phyloP scores from a whole-genome alignment of 176 grass and related monocot species.

The Calamus simplicifolius region DNA sequence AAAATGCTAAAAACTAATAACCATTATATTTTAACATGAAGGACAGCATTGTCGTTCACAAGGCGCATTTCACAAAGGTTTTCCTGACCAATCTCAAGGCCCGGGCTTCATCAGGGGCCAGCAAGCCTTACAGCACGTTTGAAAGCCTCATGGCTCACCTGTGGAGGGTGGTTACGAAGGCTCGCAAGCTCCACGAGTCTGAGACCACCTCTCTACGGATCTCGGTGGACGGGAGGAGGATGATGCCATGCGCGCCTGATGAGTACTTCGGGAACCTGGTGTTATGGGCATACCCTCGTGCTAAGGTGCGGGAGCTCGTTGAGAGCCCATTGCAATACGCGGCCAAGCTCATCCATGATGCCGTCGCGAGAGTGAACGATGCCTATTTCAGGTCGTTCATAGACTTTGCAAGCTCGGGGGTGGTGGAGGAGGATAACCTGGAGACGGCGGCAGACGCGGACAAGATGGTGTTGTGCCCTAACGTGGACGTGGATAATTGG shows the following conservation, averaged over 20 bases:
- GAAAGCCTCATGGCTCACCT: conserved; percentile 28
- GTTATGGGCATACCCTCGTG: conserved; percentile 17
- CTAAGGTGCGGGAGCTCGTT: conserved; percentile 14
- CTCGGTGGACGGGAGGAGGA: conserved; percentile 22
- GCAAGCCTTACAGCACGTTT: conserved; percentile 21
- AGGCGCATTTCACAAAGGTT: conserved; percentile 8
- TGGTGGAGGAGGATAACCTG: conserved; percentile 21
- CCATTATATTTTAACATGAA: too few relatives aligned
- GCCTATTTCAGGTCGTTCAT: conserved; percentile 34
- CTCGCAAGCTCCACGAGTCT: conserved; percentile 8
- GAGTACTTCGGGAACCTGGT: conserved; percentile 39
- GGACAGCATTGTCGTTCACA: not conserved
- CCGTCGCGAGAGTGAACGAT: conserved; percentile 18
- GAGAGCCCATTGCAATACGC: conserved; percentile 3
- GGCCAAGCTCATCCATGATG: conserved; percentile 18
- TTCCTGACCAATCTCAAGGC: conserved; percentile 17
- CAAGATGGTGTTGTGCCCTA: not conserved
- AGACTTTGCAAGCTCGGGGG: conserved; percentile 22
- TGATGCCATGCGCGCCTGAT: conserved; percentile 16
- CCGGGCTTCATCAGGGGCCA: conserved; percentile 4
- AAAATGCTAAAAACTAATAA: too few relatives aligned
- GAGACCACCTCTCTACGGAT: conserved; percentile 16
- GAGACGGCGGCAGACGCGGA: not conserved
- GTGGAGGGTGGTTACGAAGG: conserved; percentile 27
- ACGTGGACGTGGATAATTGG: conserved; percentile 25